These are phyloP conservation scores for Dryas drummondii DNA, from an alignment of 306 rosid species.

Conservation along the genomic window DNA sequence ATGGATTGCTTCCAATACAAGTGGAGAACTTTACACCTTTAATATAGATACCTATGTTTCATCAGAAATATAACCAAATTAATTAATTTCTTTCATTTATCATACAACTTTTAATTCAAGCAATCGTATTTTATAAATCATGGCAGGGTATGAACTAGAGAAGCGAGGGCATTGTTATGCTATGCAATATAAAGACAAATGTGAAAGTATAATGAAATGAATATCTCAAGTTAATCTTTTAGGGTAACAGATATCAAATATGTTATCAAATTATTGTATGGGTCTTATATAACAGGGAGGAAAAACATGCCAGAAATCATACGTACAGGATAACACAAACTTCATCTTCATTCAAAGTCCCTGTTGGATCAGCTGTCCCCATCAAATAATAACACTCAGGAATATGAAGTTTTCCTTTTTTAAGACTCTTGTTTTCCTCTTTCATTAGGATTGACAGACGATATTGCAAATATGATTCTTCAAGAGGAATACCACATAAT, in stretches of 20 bases:
- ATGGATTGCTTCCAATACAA: background rate
- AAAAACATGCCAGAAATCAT: background rate
- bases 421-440: conserved; percentile 49
- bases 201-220: background rate
- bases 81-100: background rate
- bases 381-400: conserved; percentile 57
- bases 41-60: background rate
- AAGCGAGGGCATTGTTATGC: background rate
- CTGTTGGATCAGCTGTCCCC: conserved; percentile 86
- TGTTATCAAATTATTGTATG: background rate
- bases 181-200: background rate
- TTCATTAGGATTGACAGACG: conserved; percentile 41
- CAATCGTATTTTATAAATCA: background rate
- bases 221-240: background rate
- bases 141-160: background rate
- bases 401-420: conserved; percentile 44
- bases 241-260: no score
- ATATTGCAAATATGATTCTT: conserved; percentile 62
- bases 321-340: conserved; percentile 81
- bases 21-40: no score
- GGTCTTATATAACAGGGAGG: background rate
- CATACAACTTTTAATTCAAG: background rate
- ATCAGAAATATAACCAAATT: background rate
- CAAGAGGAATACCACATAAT: conserved; percentile 64
- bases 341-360: conserved; percentile 43